Conservation (phyloP, 2,329 filamentous ascomycete species). For the Dothistroma pini region DNA sequence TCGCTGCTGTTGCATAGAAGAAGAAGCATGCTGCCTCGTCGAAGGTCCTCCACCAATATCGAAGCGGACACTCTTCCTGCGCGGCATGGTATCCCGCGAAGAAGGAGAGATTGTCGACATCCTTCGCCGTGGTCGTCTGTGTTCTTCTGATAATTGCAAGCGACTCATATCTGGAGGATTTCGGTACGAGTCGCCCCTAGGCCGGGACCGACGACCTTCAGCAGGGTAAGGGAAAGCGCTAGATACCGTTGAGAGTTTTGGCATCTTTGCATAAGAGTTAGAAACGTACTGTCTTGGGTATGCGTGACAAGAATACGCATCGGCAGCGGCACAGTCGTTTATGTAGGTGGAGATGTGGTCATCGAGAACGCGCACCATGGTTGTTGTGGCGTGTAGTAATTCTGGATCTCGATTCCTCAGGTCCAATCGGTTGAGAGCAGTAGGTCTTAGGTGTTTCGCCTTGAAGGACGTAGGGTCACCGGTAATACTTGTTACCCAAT, state of each 20-base stretch:
- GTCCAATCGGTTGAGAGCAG: neutral
- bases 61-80: slow-evolving; percentile 20
- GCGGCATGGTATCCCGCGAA: slow-evolving; percentile 4
- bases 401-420: neutral
- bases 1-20: slow-evolving; percentile 10
- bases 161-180: slow-evolving; percentile 12
- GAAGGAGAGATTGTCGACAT: slow-evolving; percentile 5
- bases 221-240: neutral
- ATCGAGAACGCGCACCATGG: slow-evolving; percentile 1
- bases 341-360: slow-evolving; percentile 11
- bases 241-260: neutral
- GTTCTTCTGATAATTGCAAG: slow-evolving; percentile 5
- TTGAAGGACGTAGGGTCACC: neutral
- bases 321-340: slow-evolving; percentile 12
- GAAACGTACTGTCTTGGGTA: slow-evolving; percentile 7
- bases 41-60: slow-evolving; percentile 15
- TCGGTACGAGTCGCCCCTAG: slow-evolving; percentile 5
- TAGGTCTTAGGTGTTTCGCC: slow-evolving; percentile 1
- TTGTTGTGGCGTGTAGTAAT: neutral
- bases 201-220: neutral
- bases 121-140: slow-evolving; percentile 7
- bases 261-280: neutral
- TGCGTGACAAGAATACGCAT: slow-evolving; percentile 7
- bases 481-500: slow-evolving; percentile 8
- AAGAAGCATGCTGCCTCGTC: neutral